phyloP scores from a whole-genome alignment of 2,329 filamentous ascomycete species.

The Pseudogymnoascus sp. region DNA sequence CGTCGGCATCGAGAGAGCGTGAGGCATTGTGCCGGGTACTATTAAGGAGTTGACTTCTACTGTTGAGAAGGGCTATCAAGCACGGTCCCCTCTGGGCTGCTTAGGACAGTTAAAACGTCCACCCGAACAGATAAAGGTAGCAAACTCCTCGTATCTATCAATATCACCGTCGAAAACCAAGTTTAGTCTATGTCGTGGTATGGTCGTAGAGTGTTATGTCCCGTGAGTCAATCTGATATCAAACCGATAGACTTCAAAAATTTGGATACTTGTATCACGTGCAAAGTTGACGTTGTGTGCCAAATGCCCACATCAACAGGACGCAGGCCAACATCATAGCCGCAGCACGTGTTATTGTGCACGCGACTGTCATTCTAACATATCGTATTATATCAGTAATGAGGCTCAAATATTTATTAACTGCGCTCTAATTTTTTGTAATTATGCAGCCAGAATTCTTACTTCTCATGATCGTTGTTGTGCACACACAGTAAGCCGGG shows the following conservation, averaged over 20 bases:
- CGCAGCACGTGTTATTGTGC: background rate
- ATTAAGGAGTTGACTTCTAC: background rate
- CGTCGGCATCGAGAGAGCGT: constrained; percentile 63
- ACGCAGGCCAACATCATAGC: background rate
- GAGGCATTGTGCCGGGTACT: constrained; percentile 50
- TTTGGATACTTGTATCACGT: constrained; percentile 4
- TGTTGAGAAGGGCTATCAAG: background rate
- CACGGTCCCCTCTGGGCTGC: constrained; percentile 1
- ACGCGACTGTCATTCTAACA: background rate
- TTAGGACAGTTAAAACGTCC: background rate
- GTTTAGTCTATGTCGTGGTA: constrained; percentile 1
- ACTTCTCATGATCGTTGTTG: constrained; percentile 1
- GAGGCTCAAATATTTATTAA: background rate
- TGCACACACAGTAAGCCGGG: background rate
- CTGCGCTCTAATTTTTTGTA: background rate
- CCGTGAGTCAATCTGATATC: constrained; percentile 8
- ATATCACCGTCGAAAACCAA: background rate
- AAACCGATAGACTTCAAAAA: background rate
- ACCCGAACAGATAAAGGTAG: background rate
- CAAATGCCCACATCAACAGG: background rate
- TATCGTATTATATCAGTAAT: background rate
- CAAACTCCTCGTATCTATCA: background rate
- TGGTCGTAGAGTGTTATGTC: constrained; percentile 2
- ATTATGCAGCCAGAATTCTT: background rate
- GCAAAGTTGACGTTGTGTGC: background rate